Conservation (phyloP, 1,284 basidiomycete species). For the Rhizoctonia solani region DNA sequence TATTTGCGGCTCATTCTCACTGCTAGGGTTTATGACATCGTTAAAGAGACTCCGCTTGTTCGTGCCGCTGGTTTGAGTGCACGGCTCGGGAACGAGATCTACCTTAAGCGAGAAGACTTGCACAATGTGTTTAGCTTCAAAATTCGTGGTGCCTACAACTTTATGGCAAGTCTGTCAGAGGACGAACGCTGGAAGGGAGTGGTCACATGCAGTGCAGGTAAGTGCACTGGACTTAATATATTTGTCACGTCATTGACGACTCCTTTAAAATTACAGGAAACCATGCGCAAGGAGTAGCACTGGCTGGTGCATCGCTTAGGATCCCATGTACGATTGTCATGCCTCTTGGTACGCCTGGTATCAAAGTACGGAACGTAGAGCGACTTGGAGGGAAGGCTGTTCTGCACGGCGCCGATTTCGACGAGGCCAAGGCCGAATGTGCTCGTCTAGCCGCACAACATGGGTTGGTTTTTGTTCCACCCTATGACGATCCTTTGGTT, state of each 20-base stretch:
- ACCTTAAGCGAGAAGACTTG: constrained; percentile 92
- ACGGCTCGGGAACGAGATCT: constrained; percentile 89
- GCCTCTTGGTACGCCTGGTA: constrained; percentile 92
- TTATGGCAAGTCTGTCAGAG: constrained; percentile 88
- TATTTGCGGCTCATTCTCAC: constrained; percentile 93
- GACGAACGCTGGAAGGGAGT: constrained; percentile 98
- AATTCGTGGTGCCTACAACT: constrained; percentile 97
- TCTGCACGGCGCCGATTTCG: constrained; percentile 91
- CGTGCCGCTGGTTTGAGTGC: constrained; percentile 84
- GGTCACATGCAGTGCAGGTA: constrained; percentile 95
- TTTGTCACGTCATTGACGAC: background rate
- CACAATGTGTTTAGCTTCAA: constrained; percentile 99
- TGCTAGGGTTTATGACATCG: constrained; percentile 91
- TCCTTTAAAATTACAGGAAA: constrained; percentile 66
- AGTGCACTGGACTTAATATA: constrained; percentile 50
- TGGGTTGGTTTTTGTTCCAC: constrained; percentile 90
- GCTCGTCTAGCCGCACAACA: constrained; percentile 77
- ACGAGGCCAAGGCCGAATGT: constrained; percentile 96
- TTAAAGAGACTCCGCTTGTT: constrained; percentile 91
- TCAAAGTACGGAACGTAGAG: constrained; percentile 94
- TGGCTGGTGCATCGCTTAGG: constrained; percentile 83
- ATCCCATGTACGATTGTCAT: constrained; percentile 98
- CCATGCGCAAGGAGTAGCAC: constrained; percentile 97
- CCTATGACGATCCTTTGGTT: constrained; percentile 96
- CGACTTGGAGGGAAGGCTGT: constrained; percentile 94